Base-by-base conservation (phyloP, 352 stramenopile species). In the Globisporangium nunn region DNA sequence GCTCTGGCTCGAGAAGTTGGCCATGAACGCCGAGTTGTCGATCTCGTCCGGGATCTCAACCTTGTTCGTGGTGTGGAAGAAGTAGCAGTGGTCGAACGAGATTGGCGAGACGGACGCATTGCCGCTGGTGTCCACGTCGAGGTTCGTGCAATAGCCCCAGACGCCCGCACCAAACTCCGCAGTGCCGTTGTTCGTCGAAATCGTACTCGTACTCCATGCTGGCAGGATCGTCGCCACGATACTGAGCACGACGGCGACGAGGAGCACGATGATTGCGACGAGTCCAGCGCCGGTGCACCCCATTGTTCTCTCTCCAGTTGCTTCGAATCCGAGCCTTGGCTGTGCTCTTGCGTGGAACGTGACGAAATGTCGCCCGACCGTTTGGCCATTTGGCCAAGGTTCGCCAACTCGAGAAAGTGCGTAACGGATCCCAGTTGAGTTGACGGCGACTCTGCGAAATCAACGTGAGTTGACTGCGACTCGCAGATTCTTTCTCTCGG, bases 71-170 rank as follows among this genome's bases (percentile, higher is more conserved):
- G 78, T 82, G 62, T 88, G 74, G 67, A 87, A 88, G 64, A 87
- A 75, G 62, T 82, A 88, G 63, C 78, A 88, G 59, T 80, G 71
- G 66, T 88, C 74, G 37, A 85, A 87, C 43, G 58, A 60, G 31
- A 70, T 55, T 41, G 55, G 65, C 43, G 58, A 59, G 31, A 70
- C 54, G 43, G 55, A 67, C 43, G 58, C 49, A 56, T 31, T 60
- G 46, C 7, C 15, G 23, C 12, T 54, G 7, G 54, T 54, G 14
- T 55, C 50, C 30, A 86, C 63, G 59, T 83, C 43, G n/a, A 83
- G 58, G 58, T 85, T 72, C 43, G 77, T 85, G 66, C 74, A 81
- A 61, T 74, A 88, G 12, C 78, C 78, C 78, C 78, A 88, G 50
- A 88, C 33, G 10, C 75, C 78, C 0, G 78, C 74, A 3, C 74